A percentile compares a stretch with the other conserved stretches of the same genome.
Conservation (phyloP, 306 rosid genomes). For the Trichosanthes truncata region DNA sequence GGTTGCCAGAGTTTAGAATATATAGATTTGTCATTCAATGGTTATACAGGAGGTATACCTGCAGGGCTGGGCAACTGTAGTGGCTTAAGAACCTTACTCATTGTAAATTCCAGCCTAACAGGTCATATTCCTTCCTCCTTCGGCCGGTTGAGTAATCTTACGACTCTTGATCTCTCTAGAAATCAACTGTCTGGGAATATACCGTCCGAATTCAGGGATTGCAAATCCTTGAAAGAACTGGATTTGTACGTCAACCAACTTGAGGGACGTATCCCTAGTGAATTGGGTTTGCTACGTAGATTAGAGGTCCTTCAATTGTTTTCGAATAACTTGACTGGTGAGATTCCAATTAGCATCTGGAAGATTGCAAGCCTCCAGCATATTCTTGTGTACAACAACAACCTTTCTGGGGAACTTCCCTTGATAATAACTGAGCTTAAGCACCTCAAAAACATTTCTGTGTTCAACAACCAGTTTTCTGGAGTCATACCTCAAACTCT, state of each 20-base stretch:
- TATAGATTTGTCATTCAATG: conserved; percentile 52
- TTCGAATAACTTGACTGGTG: conserved; percentile 45
- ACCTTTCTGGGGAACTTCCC: conserved; percentile 65
- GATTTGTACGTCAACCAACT: conserved; percentile 48
- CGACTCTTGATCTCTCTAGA: conserved; percentile 25
- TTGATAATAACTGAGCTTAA: conserved; percentile 56
- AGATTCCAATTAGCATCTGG: conserved; percentile 76
- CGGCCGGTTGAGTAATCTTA: conserved; percentile 39
- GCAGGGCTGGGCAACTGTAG: conserved; percentile 56
- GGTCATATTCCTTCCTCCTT: conserved; percentile 69
- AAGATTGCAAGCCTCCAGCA: conserved; percentile 56
- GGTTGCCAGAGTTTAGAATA: conserved; percentile 24
- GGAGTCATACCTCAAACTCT: conserved; percentile 67
- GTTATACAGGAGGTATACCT: conserved; percentile 51
- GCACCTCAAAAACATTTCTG: conserved; percentile 43
- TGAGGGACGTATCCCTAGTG: conserved; percentile 60
- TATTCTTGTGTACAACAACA: conserved; percentile 50
- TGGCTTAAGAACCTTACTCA: conserved; percentile 21
- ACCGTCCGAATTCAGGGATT: conserved; percentile 56
- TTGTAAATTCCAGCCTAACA: conserved; percentile 25
- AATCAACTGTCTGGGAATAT: conserved; percentile 56
- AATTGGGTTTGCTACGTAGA: conserved; percentile 46
- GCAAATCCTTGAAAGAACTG: conserved; percentile 43
- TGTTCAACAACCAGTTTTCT: conserved; percentile 56
- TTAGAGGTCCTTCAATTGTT: conserved; percentile 43